These are phyloP conservation scores for Kodamaea suecica DNA, from an alignment of 1,139 yeast species.

Conservation along the genomic window DNA sequence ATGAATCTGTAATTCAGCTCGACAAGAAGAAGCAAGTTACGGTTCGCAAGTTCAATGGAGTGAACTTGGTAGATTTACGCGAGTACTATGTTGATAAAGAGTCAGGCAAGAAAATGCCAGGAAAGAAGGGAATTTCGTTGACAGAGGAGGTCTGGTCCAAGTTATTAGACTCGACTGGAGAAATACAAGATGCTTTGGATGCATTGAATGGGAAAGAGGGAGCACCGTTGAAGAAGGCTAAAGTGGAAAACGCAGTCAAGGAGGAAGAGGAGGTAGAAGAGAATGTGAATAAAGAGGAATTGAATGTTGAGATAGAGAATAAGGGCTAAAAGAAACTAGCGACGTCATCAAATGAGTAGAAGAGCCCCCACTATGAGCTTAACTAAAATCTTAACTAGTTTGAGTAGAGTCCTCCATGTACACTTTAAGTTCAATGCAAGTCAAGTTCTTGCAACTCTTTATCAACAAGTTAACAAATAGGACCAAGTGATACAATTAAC, in stretches of 20 bases:
- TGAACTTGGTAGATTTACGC: conserved; percentile 70
- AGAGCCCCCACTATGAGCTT: too few species aligned
- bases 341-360: too few species aligned
- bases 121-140: conserved; percentile 80
- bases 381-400: too few species aligned
- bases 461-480: too few species aligned
- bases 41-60: conserved; percentile 65
- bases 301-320: too few species aligned
- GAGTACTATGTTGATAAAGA: conserved; percentile 69
- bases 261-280: conserved; percentile 10
- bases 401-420: too few species aligned
- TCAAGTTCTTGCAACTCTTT: too few species aligned
- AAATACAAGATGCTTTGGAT: conserved; percentile 59
- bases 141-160: conserved; percentile 67
- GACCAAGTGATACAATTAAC: too few species aligned
- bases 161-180: conserved; percentile 49
- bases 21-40: conserved; percentile 71
- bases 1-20: conserved; percentile 30
- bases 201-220: conserved; percentile 22
- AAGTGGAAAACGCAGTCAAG: conserved; percentile 5
- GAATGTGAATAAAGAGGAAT: too few species aligned
- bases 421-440: too few species aligned
- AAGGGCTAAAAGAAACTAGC: too few species aligned
- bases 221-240: conserved; percentile 9
- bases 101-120: conserved; percentile 64